Evolutionary conservation across 1,284 basidiomycete genomes (phyloP).

Genomic region (Leccinum ponderosum): DNA sequence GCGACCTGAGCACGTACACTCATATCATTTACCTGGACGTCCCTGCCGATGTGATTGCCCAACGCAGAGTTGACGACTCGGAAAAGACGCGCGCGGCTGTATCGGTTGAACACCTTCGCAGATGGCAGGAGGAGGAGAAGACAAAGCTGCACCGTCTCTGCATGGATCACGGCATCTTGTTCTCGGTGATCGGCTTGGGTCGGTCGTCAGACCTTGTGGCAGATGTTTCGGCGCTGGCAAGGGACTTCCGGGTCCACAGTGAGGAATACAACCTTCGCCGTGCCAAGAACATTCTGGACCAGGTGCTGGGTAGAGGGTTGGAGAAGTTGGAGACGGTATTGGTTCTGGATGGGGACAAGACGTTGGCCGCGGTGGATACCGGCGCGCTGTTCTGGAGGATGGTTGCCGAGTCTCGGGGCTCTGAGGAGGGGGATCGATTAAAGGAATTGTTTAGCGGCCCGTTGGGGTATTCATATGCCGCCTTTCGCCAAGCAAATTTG

Average conservation of each 20-base stretch:
- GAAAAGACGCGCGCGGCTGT: constrained; percentile 7
- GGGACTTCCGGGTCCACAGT: constrained; percentile 5
- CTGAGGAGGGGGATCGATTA: constrained; percentile 6
- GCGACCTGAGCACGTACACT: constrained; percentile 11
- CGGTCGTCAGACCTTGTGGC: constrained; percentile 9
- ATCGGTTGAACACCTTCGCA: constrained; percentile 10
- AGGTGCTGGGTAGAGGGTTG: constrained; percentile 5
- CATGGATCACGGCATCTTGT: constrained; percentile 12
- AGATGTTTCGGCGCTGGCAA: constrained; percentile 9
- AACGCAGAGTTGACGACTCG: constrained; percentile 8
- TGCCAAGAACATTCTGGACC: constrained; percentile 11
- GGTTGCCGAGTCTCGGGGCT: constrained; percentile 9
- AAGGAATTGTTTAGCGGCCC: constrained; percentile 12
- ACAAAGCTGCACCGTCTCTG: constrained; percentile 12
- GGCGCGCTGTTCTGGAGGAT: constrained; percentile 10
- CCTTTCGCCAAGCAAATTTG: constrained; percentile 8
- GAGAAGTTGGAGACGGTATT: constrained; percentile 11
- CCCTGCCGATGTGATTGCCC: constrained; percentile 9
- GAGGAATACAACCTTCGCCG: constrained; percentile 9
- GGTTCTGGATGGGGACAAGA: constrained; percentile 10
- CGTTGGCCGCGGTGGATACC: constrained; percentile 11
- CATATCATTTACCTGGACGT: constrained; percentile 10
- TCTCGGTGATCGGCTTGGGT: constrained; percentile 10
- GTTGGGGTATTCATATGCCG: constrained; percentile 8
- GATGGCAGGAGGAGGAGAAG: constrained; percentile 14